A percentile compares a stretch with the other conserved stretches of the same genome.
Evolutionary conservation across 768 basidiomycete genomes (phyloP).

Genomic region (Tylopilus balloui): DNA sequence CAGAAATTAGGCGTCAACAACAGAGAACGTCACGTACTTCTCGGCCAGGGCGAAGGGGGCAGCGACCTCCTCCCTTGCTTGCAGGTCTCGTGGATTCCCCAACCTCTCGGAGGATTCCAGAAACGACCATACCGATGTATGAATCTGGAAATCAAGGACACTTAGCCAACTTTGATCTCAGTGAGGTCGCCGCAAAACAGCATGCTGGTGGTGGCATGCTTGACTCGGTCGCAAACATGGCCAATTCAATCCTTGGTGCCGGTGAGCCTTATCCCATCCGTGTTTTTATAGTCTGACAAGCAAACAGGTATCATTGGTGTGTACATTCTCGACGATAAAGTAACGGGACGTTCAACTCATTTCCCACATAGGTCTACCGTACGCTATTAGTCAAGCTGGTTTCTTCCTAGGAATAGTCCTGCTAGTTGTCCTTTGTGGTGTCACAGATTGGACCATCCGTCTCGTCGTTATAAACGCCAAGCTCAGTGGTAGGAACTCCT

Average conservation of each 20-base stretch:
- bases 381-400: slow-evolving; percentile 91
- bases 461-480: slow-evolving; percentile 96
- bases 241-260: slow-evolving; percentile 92
- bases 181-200: slow-evolving; percentile 65
- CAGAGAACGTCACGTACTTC: slow-evolving; percentile 19
- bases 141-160: slow-evolving; percentile 31
- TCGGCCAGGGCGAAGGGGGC: slow-evolving; percentile 37
- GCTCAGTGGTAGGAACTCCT: slow-evolving; percentile 85
- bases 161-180: slow-evolving; percentile 45
- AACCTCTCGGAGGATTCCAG: slow-evolving; percentile 49
- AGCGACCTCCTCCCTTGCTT: slow-evolving; percentile 70
- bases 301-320: slow-evolving; percentile 67
- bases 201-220: slow-evolving; percentile 69
- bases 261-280: slow-evolving; percentile 41
- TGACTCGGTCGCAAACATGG: slow-evolving; percentile 88
- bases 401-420: slow-evolving; percentile 86
- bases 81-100: slow-evolving; percentile 72
- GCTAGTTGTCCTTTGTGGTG: slow-evolving; percentile 68
- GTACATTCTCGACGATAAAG: slow-evolving; percentile 10
- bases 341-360: slow-evolving; percentile 1
- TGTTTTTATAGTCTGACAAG: slow-evolving; percentile 16
- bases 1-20: slow-evolving; percentile 30
- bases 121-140: slow-evolving; percentile 49
- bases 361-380: slow-evolving; percentile 68
- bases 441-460: slow-evolving; percentile 98